phyloP scores from a whole-genome alignment of 768 basidiomycete species.

The Rhizopogon vesiculosus region DNA sequence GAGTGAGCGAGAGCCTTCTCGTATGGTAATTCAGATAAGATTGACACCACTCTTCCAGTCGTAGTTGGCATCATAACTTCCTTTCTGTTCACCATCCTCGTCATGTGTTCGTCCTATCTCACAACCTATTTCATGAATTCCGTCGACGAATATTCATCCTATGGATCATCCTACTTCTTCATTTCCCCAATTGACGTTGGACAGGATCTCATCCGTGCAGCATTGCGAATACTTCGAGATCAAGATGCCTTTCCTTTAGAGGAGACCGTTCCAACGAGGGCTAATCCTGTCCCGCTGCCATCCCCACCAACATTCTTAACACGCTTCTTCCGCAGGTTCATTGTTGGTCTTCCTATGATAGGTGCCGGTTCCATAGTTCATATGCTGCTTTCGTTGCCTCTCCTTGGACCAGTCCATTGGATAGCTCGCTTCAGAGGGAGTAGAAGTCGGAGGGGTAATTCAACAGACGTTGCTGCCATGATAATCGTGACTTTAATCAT shows the following conservation, averaged over 20 bases:
- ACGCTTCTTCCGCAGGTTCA: constrained; percentile 62
- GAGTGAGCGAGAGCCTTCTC: constrained; percentile 34
- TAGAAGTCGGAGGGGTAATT: constrained; percentile 45
- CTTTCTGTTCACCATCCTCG: constrained; percentile 57
- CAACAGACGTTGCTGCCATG: constrained; percentile 61
- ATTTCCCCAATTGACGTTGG: constrained; percentile 55
- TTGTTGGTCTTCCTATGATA: constrained; percentile 73
- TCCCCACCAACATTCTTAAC: constrained; percentile 44
- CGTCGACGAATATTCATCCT: constrained; percentile 50
- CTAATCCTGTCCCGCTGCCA: constrained; percentile 13
- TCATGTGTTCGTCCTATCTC: constrained; percentile 64
- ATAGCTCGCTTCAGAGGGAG: constrained; percentile 61
- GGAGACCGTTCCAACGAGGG: constrained; percentile 6
- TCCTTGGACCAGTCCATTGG: constrained; percentile 67
- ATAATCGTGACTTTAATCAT: constrained; percentile 58
- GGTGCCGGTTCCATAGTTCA: constrained; percentile 75
- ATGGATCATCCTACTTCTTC: constrained; percentile 30
- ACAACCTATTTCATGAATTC: constrained; percentile 62
- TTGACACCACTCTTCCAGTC: constrained; percentile 26
- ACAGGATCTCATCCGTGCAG: constrained; percentile 57
- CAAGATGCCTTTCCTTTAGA: constrained; percentile 38
- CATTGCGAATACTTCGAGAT: constrained; percentile 58
- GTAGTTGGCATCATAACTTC: constrained; percentile 58
- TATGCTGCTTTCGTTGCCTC: constrained; percentile 59
- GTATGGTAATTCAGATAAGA: too few relatives aligned